Base-by-base conservation (phyloP, 306 rosid species). In the Canavalia ensiformis region DNA sequence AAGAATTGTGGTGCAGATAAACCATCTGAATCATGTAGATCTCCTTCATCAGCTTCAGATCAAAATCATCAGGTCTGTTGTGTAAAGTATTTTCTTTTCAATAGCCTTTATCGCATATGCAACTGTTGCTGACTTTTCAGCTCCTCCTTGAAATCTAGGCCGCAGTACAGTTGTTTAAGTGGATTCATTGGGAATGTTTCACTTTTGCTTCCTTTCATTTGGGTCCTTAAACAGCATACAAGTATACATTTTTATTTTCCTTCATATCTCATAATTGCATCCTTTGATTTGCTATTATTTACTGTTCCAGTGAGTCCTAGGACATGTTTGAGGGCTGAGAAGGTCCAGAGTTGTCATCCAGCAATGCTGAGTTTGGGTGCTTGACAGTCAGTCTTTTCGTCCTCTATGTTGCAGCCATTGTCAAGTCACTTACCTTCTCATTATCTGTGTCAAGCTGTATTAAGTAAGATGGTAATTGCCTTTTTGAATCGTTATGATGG, bases 281-380 rank as follows among this genome's bases (percentile, higher is more conserved):
- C 82, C 77, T 83, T 93, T 93, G 88, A 96, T 96, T 87, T 87
- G 82, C 88, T 87, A 84, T 88, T 96, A 87, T 93, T 90, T 96
- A 93, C 92, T 93, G 96, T 93, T 96, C 99, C 99, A 96, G 99
- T 96, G 99, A 95, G 99, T 95, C 83, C 94, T 93, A 93, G 94
- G 92, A 95, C 97, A 90, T 95, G 89, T 90, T 86, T 95, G 98
- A 88, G 97, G 98, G 93, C 93, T 95, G 99, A 95, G 98, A 95
- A 95, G 99, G 99, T 95, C 91, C 98, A 95, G 97, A 95, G 93
- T 94, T 88, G 97, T 95, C 97, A 75, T 95, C 97, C 95, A 90
- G 97, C 98, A 79, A 90, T 96, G 99, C 99, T 93, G 97, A 93
- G 68, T 96, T 79, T 92, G 94, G 99, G 97, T 90, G 97, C 92